A percentile compares a stretch with the other conserved stretches of the same genome.
Evolutionary conservation across 495 filamentous ascomycete genomes (phyloP).

Genomic region (Neurospora pannonica): DNA sequence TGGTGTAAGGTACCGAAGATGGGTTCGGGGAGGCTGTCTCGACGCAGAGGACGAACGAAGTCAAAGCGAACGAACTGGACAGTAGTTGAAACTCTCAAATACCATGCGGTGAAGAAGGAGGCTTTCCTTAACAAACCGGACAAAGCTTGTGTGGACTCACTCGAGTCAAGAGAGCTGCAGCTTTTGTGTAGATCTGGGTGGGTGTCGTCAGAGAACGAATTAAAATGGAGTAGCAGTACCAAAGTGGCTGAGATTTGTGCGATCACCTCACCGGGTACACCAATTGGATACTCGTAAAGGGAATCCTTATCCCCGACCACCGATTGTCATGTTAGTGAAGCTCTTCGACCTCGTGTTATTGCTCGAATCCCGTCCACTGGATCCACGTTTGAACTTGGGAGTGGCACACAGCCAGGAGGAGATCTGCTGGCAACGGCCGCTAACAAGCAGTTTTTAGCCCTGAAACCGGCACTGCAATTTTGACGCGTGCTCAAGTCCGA

Average conservation of each 20-base stretch:
- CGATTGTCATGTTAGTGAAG: not conserved
- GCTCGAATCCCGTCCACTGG: not conserved
- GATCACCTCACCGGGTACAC: not conserved
- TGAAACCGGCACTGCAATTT: not conserved
- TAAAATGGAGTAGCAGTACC: not conserved
- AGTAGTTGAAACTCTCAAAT: not conserved
- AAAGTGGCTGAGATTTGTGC: not conserved
- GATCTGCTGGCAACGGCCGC: not conserved
- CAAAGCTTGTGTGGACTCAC: not conserved
- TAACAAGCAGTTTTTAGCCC: not conserved
- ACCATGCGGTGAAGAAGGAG: not conserved
- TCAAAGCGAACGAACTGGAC: not conserved
- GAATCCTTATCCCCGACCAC: not conserved
- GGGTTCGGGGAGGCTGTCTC: not conserved
- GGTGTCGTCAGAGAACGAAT: not conserved
- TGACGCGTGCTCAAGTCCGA: not conserved
- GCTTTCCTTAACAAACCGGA: not conserved
- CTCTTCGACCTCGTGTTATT: not conserved
- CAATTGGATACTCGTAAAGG: not conserved
- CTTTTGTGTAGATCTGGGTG: not conserved
- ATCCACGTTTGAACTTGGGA: not conserved
- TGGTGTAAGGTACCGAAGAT: not conserved
- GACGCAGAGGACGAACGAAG: not conserved
- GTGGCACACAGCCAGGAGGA: not conserved
- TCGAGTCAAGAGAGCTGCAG: not conserved